Conservation (phyloP, 2,329 filamentous ascomycete genomes). For the Monilinia fructicola region DNA sequence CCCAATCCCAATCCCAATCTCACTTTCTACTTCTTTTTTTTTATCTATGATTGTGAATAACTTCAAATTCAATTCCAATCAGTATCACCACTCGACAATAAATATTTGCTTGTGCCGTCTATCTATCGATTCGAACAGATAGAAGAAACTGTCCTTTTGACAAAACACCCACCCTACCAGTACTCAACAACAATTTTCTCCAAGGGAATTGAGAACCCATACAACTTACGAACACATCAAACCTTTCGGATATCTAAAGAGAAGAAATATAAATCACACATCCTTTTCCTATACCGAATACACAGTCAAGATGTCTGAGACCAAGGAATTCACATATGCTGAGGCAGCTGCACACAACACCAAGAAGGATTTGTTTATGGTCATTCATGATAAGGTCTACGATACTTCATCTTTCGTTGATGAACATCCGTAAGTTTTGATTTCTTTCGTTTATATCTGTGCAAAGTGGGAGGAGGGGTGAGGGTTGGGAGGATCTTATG, state of each 20-base stretch:
- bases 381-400: slow-evolving; percentile 98
- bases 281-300: background rate
- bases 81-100: too few species aligned
- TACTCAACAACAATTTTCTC: too few species aligned
- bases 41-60: too few species aligned
- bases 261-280: background rate
- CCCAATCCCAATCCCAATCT: too few species aligned
- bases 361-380: slow-evolving; percentile 91
- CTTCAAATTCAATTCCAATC: too few species aligned
- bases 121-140: too few species aligned
- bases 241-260: slow-evolving; percentile 2
- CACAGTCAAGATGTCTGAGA: slow-evolving; percentile 46
- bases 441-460: slow-evolving; percentile 19
- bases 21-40: too few species aligned
- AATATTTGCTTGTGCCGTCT: too few species aligned
- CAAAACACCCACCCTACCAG: too few species aligned
- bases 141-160: too few species aligned
- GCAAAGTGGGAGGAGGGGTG: slow-evolving; percentile 1
- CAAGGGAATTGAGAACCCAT: background rate
- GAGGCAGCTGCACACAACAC: slow-evolving; percentile 83
- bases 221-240: slow-evolving; percentile 9
- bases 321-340: slow-evolving; percentile 66
- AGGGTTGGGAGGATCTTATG: background rate
- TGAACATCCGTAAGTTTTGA: slow-evolving; percentile 80
- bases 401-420: slow-evolving; percentile 85